These are phyloP conservation scores for Hypoxylon sp. DNA, from an alignment of 2,329 filamentous ascomycete species.

Conservation along the genomic window DNA sequence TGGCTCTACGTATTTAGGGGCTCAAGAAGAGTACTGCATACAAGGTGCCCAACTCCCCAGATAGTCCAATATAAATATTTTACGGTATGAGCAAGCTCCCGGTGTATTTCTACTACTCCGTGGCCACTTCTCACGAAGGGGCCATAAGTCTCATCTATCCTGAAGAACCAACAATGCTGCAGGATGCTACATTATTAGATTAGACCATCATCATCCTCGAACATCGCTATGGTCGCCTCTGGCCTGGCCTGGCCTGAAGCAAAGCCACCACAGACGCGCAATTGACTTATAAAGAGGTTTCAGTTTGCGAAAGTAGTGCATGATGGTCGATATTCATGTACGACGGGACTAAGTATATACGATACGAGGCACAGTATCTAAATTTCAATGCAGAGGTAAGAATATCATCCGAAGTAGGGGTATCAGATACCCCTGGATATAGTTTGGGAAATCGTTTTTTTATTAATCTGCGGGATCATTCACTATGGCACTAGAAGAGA, in stretches of 20 bases:
- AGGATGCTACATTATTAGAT: background rate
- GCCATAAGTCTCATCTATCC: background rate
- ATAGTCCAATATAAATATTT: too few species aligned
- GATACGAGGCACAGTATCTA: background rate
- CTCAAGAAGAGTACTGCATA: background rate
- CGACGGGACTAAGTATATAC: background rate
- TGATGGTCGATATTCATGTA: background rate
- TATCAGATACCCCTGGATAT: background rate
- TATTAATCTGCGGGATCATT: constrained; percentile 1
- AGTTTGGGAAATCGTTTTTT: background rate
- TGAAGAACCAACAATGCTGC: background rate
- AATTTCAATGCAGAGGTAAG: background rate
- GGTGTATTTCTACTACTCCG: too few species aligned
- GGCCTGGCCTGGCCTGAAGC: background rate
- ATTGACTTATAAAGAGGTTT: background rate
- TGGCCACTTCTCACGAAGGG: background rate
- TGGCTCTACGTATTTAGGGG: background rate
- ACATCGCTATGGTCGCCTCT: background rate
- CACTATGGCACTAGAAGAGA: background rate
- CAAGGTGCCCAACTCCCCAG: too few species aligned
- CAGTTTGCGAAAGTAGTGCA: background rate
- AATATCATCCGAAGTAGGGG: background rate
- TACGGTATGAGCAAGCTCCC: too few species aligned
- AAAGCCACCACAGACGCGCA: background rate
- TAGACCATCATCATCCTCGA: background rate